Evolutionary conservation across 2,329 filamentous ascomycete species (phyloP).

Genomic region (Apiospora phragmitis): DNA sequence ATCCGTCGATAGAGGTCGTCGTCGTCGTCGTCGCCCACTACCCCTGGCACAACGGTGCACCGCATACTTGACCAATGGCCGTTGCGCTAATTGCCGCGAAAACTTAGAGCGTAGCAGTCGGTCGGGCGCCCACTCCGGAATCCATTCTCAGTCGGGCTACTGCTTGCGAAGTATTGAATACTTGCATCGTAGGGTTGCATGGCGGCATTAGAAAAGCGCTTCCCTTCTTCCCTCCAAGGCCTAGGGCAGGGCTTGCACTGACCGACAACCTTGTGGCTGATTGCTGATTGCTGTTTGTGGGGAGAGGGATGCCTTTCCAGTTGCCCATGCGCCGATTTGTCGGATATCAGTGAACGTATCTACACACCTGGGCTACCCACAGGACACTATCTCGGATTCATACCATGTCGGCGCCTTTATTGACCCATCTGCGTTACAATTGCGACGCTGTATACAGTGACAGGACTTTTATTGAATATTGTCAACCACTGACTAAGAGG

Average conservation of each 20-base stretch:
- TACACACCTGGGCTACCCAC: not conserved
- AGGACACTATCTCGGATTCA: constrained; percentile 5
- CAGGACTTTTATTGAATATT: not conserved
- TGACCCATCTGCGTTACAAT: constrained; percentile 8
- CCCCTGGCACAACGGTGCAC: not conserved
- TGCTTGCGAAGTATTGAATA: not conserved
- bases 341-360: constrained; percentile 5
- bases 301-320: not conserved
- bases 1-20: not conserved
- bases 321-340: not conserved
- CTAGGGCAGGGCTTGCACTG: constrained; percentile 4
- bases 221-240: not conserved
- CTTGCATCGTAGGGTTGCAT: constrained; percentile 6
- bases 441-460: constrained; percentile 7
- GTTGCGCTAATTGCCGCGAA: not conserved
- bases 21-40: not conserved
- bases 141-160: constrained; percentile 1
- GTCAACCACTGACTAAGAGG: not conserved
- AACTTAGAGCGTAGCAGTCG: not conserved
- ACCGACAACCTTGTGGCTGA: not conserved
- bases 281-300: not conserved
- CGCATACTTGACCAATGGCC: not conserved
- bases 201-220: not conserved
- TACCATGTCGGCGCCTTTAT: not conserved
- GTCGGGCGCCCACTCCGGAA: constrained; percentile 1